Evolutionary conservation across 768 basidiomycete species (phyloP).

Genomic region (Boletus huronensis): DNA sequence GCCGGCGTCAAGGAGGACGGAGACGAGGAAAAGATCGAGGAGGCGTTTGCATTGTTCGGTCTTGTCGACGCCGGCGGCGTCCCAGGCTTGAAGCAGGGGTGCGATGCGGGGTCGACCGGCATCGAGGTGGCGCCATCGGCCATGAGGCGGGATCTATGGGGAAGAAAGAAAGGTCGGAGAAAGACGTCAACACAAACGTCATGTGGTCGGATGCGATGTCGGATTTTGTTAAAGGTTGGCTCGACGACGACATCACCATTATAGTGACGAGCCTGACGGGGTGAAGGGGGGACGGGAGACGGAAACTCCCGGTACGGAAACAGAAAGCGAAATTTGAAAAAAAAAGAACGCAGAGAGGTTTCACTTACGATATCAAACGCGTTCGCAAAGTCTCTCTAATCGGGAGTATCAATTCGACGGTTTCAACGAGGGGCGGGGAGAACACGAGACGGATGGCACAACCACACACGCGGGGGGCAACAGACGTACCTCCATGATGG

Average conservation of each 20-base stretch:
- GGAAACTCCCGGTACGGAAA: not conserved
- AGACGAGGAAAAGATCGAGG: conserved; percentile 86
- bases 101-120: conserved; percentile 60
- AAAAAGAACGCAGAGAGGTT: not conserved
- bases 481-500: conserved; percentile 71
- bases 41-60: conserved; percentile 69
- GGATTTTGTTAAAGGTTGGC: too few species aligned
- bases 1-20: conserved; percentile 92
- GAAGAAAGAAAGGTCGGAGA: not conserved
- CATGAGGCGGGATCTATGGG: conserved; percentile 76
- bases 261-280: not conserved
- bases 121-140: conserved; percentile 88
- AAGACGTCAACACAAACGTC: conserved; percentile 1
- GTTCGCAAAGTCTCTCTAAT: conserved; percentile 75
- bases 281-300: not conserved
- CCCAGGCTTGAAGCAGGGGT: conserved; percentile 60
- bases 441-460: not conserved
- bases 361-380: conserved; percentile 57
- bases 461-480: not conserved
- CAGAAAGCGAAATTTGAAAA: not conserved
- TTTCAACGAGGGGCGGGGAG: conserved; percentile 1
- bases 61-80: conserved; percentile 35
- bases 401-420: not conserved
- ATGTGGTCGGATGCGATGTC: not conserved
- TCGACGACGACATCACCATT: not conserved